Conservation (phyloP, 73 alveolate genomes). For the Tetrahymena thermophila region DNA sequence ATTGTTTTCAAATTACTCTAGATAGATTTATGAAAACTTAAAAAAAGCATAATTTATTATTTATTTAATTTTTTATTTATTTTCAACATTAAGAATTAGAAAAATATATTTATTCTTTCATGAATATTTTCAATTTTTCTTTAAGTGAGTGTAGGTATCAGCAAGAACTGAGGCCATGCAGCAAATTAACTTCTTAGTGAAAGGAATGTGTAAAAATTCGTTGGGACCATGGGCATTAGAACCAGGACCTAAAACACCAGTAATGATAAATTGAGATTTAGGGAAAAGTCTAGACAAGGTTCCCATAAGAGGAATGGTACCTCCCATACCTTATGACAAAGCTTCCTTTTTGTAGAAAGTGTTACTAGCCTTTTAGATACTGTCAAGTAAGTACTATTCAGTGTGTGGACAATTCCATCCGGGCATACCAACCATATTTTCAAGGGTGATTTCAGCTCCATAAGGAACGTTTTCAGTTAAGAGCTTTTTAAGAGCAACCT, state of each 20-base stretch:
- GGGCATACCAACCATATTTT: conserved; percentile 41
- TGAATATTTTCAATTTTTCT: neutral
- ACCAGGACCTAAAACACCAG: conserved; percentile 93
- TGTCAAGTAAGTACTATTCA: conserved; percentile 1
- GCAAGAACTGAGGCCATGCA: conserved; percentile 31
- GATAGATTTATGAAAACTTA: too few relatives aligned
- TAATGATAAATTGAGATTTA: conserved; percentile 72
- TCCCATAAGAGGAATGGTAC: conserved; percentile 48
- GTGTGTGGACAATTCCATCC: conserved; percentile 58
- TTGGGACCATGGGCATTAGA: conserved; percentile 86
- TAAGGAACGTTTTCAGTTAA: conserved; percentile 79
- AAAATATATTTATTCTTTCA: too few relatives aligned
- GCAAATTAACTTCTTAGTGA: conserved; percentile 57
- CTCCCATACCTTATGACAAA: conserved; percentile 46
- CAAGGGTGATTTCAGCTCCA: conserved; percentile 63
- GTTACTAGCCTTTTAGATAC: conserved; percentile 16
- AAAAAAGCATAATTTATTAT: neutral
- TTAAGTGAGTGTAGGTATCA: conserved; percentile 5
- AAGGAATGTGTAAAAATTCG: conserved; percentile 71
- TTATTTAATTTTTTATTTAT: too few relatives aligned
- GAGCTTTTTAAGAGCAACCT: conserved; percentile 45
- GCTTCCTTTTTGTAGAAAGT: conserved; percentile 19
- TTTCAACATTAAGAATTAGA: too few relatives aligned
- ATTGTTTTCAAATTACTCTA: neutral
- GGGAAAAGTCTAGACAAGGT: conserved; percentile 61